Evolutionary conservation across 306 rosid genomes (phyloP), one percentile per base, ranked within the genome.

Genomic region (Cyclanthera cordifolia): DNA sequence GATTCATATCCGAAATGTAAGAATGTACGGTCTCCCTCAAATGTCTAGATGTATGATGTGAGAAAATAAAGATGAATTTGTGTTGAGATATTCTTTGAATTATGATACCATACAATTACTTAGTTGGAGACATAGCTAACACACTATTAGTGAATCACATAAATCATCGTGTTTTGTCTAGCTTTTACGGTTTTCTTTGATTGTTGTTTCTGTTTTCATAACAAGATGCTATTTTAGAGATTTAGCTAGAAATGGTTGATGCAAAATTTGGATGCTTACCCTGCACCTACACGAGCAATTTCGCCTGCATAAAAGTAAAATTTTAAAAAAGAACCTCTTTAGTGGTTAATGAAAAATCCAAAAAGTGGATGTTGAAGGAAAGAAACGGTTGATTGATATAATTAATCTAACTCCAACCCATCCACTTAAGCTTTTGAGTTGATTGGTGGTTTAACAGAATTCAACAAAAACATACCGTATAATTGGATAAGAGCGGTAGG

Each of bases 241-340:
- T 72, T 41, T 45, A 32, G 19, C 45, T 19, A 63, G 60, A 54
- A 54, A 67, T 20, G 52, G 34, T 70, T 25, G 54, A 70, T 64
- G 49, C 70, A 73, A 74, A 66, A 50, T 53, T 25, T 25, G 75
- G 75, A 67, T 34, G 1, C 48, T 72, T 81, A 87, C 96, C 97
- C 97, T 51, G 96, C 97, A 7, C 97, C 97, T 0, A 87, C 72
- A 45, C 84, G 95, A 69, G 97, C 95, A 70, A 91, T 56, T 75
- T 91, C 95, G 32, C 97, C 97, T 88, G 87, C 83, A 84, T 39
- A 39, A 65, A 48, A 69, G 41, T 13, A 13, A 14, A 27, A 27
- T 1, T 1, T 4, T 11, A 41, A 71, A 52, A 34, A 20, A 6
- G 7, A 34, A 34, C 4, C 4, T 32, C 37, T 17, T 8, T 39